These are phyloP conservation scores for Kodamaea nitidulidarum DNA, from an alignment of 805 yeast genomes.

Conservation along the genomic window DNA sequence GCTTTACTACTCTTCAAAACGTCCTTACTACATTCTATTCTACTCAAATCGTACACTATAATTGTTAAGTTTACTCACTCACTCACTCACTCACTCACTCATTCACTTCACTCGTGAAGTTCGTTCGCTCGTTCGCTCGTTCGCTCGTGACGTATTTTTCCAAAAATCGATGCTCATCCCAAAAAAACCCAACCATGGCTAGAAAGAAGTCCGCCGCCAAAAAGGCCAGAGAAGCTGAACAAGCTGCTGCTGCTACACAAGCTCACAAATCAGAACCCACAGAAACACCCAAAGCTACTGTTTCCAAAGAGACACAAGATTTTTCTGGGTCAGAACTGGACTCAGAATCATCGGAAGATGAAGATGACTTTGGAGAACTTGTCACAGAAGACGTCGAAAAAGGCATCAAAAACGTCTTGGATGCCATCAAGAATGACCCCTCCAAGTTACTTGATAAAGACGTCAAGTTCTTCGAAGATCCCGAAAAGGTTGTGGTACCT, in stretches of 20 bases:
- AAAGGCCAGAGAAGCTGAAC: conserved; percentile 50
- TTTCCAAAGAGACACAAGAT: too few species aligned
- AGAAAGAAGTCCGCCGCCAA: conserved; percentile 85
- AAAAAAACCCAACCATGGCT: conserved; percentile 48
- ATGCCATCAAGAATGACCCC: conserved; percentile 68
- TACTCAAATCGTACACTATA: too few species aligned
- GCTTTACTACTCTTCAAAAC: too few species aligned
- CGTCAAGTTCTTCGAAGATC: conserved; percentile 68
- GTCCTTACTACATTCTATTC: too few species aligned
- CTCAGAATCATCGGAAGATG: conserved; percentile 59
- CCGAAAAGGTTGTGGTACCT: conserved; percentile 20
- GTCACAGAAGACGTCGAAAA: conserved; percentile 81
- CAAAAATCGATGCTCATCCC: too few species aligned
- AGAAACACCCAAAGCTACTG: too few species aligned
- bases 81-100: too few species aligned
- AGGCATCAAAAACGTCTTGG: conserved; percentile 69
- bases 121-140: too few species aligned
- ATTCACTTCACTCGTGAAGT: too few species aligned
- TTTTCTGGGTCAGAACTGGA: conserved; percentile 17
- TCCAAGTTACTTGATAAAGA: conserved; percentile 61
- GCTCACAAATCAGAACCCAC: conserved; percentile 2
- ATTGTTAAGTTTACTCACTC: too few species aligned
- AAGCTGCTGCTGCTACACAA: conserved; percentile 13
- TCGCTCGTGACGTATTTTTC: not conserved
- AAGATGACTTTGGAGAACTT: conserved; percentile 88